Evolutionary conservation across 140 eudicot genomes (phyloP).

Genomic region (Flaveria floridana): DNA sequence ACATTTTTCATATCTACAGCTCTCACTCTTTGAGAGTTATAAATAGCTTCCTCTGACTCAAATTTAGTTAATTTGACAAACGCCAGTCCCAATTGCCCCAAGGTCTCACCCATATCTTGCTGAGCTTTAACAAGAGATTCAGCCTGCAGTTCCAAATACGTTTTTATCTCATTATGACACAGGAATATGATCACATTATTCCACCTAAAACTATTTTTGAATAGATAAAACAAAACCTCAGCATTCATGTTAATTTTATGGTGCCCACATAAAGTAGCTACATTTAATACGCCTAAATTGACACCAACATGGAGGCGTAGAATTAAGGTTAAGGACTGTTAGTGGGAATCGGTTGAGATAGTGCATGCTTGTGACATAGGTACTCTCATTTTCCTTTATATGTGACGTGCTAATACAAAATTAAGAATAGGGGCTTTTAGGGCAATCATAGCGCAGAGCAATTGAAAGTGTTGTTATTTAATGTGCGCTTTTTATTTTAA

Average conservation of each 20-base stretch:
- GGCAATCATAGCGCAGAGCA: too few relatives aligned
- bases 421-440: too few relatives aligned
- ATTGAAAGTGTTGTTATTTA: too few relatives aligned
- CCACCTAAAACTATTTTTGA: not conserved
- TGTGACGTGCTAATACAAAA: too few relatives aligned
- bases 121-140: constrained; percentile 93
- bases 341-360: too few relatives aligned
- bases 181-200: not conserved
- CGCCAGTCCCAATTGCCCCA: constrained; percentile 91
- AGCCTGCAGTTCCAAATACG: constrained; percentile 52
- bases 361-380: too few relatives aligned
- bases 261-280: not conserved
- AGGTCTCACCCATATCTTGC: constrained; percentile 92
- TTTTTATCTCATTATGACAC: not conserved
- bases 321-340: too few relatives aligned
- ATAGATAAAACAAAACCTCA: not conserved
- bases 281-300: not conserved
- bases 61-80: constrained; percentile 88
- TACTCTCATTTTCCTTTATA: too few relatives aligned
- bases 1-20: constrained; percentile 87
- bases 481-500: too few relatives aligned
- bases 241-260: not conserved
- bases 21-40: constrained; percentile 71
- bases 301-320: not conserved
- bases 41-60: constrained; percentile 75